Base-by-base conservation (phyloP, 2,329 filamentous ascomycete species). In the Sporothrix mexicana region DNA sequence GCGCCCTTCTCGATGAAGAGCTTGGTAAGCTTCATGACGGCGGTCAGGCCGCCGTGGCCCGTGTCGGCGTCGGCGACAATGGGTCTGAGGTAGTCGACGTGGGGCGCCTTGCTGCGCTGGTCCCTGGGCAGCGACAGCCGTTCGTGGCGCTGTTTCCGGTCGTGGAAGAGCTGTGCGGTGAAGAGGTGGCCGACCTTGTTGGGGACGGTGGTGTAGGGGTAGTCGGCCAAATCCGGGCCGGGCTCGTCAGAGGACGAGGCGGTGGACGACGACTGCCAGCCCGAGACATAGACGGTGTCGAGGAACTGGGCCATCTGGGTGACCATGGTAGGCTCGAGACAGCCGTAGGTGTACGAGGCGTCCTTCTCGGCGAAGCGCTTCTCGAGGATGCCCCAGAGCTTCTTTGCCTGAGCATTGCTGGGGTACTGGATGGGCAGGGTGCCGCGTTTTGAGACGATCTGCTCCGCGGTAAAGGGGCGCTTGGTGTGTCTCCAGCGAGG, bases 271-370 rank as follows among this genome's bases (percentile, higher is more conserved):
- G 93, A 97, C 84, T 99, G 96, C 96, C 96, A 99, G 76, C 96
- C 96, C 71, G 96, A 98, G 75, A 99, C 96, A 82, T 99, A 99
- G 81, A 99, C 93, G 47, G 96, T 99, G 81, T 99, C 96, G 75
- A 99, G 88, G 83, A 97, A 98, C 84, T 98, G 97, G 78, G 95
- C 95, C 96, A 99, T 99, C 83, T 99, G 96, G 41, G 96, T 98
- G 81, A 99, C 89, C 93, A 98, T 98, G 72, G 97, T 97, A 12
- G 96, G 96, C 81, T 99, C 96, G 76, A 99, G 87, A 84, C 96
- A 98, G 79, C 96, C 96, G 81, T 98, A 99, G 73, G 96, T 99
- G 85, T 92, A 97, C 83, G 93, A 97, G 66, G 93, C 93, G 79
- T 96, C 92, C 78, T 90, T 90, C 80, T 69, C 57, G 85, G 92